Conservation (phyloP, 2,329 filamentous ascomycete species). For the Colletotrichum sp. region DNA sequence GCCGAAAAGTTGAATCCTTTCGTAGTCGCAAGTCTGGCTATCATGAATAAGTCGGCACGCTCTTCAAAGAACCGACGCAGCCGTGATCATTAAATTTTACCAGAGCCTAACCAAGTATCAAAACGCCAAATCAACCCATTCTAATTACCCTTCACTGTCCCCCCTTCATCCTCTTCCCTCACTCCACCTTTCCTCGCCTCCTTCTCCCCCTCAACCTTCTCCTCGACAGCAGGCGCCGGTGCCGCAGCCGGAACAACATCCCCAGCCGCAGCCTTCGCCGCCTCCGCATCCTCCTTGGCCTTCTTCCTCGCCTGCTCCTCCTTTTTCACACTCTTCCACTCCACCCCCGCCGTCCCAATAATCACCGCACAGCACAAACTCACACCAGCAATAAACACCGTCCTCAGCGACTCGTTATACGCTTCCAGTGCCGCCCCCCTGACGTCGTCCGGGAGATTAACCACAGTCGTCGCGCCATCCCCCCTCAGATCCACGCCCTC, state of each 20-base stretch:
- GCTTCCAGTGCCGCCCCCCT: constrained; percentile 35
- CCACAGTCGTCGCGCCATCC: constrained; percentile 20
- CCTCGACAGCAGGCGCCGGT: background rate
- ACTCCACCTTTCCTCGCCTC: background rate
- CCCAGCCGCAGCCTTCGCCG: background rate
- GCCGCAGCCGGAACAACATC: background rate
- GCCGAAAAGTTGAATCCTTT: accelerated
- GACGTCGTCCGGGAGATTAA: constrained; percentile 27
- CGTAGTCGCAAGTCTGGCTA: accelerated
- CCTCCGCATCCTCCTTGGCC: background rate
- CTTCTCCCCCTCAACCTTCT: background rate
- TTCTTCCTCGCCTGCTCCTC: constrained; percentile 16
- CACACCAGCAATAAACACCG: constrained; percentile 65
- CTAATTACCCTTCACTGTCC: background rate
- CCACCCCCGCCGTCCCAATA: constrained; percentile 58
- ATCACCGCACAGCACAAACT: constrained; percentile 59
- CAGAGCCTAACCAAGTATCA: accelerated
- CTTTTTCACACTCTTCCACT: constrained; percentile 61
- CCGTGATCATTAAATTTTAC: background rate
- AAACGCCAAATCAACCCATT: background rate
- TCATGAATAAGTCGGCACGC: accelerated
- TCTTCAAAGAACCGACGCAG: background rate
- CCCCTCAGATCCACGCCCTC: constrained; percentile 19
- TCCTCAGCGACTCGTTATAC: constrained; percentile 67
- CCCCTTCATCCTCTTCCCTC: background rate